Conservation (phyloP, 2,329 filamentous ascomycete genomes). For the Penicillium sp. region DNA sequence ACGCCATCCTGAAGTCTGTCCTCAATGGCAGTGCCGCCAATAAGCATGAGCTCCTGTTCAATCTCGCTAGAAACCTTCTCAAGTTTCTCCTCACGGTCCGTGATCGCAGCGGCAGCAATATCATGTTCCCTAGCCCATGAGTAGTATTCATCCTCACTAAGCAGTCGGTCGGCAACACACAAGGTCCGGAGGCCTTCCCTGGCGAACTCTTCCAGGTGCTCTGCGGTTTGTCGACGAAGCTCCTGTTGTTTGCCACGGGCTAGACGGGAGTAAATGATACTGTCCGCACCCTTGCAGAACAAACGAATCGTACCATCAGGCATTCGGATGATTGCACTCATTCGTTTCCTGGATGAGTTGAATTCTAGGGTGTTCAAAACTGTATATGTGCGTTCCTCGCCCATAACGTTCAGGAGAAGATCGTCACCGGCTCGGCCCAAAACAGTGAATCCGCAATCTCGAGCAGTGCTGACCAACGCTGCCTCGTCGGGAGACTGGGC, state of each 20-base stretch:
- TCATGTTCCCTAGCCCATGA: conserved; percentile 86
- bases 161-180: conserved; percentile 81
- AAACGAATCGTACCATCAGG: conserved; percentile 84
- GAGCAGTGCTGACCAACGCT: conserved; percentile 87
- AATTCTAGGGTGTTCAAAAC: conserved; percentile 96
- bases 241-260: conserved; percentile 82
- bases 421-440: conserved; percentile 76
- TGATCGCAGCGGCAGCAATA: conserved; percentile 76
- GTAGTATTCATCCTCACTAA: conserved; percentile 79
- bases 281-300: conserved; percentile 97
- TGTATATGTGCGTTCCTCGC: conserved; percentile 78
- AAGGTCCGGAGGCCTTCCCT: conserved; percentile 91
- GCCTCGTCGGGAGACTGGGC: conserved; percentile 97
- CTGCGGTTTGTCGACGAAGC: conserved; percentile 77
- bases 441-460: conserved; percentile 93
- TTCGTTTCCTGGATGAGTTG: conserved; percentile 93
- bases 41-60: conserved; percentile 80
- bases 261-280: conserved; percentile 90
- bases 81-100: conserved; percentile 87
- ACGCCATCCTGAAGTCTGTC: conserved; percentile 96
- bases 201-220: conserved; percentile 96
- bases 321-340: conserved; percentile 97
- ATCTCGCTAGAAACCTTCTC: conserved; percentile 87
- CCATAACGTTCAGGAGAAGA: conserved; percentile 82
- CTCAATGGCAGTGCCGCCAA: conserved; percentile 96